Evolutionary conservation across 2,329 filamentous ascomycete species (phyloP).

Genomic region (Alternaria consortialis): DNA sequence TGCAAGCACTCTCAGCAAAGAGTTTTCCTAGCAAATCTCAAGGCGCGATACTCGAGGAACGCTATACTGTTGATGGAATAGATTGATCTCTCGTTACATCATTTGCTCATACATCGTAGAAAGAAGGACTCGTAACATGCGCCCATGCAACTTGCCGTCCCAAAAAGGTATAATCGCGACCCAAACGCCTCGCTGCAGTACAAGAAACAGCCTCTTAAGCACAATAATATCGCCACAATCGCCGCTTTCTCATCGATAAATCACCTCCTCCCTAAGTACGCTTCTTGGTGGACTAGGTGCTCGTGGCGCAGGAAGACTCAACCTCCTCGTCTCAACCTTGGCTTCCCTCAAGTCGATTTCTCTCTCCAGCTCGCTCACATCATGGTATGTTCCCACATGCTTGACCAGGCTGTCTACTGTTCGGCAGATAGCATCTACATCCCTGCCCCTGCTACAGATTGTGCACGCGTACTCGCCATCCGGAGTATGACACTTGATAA

Average conservation of each 20-base stretch:
- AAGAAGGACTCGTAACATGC: neutral
- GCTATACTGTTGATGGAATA: neutral
- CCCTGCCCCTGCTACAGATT: slow-evolving; percentile 44
- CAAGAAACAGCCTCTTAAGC: neutral
- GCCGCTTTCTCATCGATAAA: slow-evolving; percentile 22
- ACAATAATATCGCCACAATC: too few species aligned
- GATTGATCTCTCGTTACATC: slow-evolving; percentile 1
- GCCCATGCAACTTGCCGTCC: neutral
- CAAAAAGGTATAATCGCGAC: neutral
- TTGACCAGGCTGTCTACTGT: slow-evolving; percentile 48
- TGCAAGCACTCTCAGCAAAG: neutral
- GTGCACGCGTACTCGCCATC: slow-evolving; percentile 50
- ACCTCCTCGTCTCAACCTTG: slow-evolving; percentile 26
- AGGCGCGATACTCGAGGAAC: neutral
- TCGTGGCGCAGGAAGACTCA: slow-evolving; percentile 33
- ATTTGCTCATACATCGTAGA: neutral
- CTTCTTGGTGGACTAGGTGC: slow-evolving; percentile 22
- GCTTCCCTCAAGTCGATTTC: slow-evolving; percentile 46
- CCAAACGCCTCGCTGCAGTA: neutral
- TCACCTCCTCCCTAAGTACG: slow-evolving; percentile 25
- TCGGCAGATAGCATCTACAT: slow-evolving; percentile 49
- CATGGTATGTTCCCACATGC: slow-evolving; percentile 48
- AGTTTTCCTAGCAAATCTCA: neutral
- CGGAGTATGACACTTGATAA: slow-evolving; percentile 50
- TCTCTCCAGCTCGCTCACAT: slow-evolving; percentile 41